phyloP scores from a whole-genome alignment of 2,329 filamentous ascomycete genomes.

The Polytolypa hystricis region DNA sequence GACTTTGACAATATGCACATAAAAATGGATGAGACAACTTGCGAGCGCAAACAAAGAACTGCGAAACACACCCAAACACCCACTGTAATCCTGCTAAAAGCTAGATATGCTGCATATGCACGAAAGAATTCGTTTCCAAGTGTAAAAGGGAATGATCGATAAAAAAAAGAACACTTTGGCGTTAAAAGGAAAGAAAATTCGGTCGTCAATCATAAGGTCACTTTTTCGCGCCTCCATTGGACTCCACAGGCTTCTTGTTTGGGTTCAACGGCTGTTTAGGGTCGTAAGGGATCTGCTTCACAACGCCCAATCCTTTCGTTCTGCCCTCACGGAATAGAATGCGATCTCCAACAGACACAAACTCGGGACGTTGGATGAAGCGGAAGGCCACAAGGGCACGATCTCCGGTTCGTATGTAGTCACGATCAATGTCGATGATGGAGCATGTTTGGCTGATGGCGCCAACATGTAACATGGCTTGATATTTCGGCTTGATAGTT shows the following conservation, averaged over 20 bases:
- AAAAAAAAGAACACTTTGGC: neutral
- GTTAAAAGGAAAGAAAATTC: neutral
- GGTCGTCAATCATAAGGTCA: neutral
- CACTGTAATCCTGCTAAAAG: too few relatives aligned
- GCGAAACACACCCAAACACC: too few relatives aligned
- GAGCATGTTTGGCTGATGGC: constrained; percentile 91
- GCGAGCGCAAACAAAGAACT: too few relatives aligned
- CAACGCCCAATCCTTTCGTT: constrained; percentile 90
- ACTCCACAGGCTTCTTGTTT: constrained; percentile 19
- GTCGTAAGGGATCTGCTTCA: constrained; percentile 86
- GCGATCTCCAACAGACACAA: constrained; percentile 75
- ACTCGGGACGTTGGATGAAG: constrained; percentile 91
- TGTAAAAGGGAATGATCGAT: neutral
- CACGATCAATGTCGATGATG: constrained; percentile 95
- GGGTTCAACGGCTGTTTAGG: constrained; percentile 41
- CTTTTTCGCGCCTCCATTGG: constrained; percentile 2
- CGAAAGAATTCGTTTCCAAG: too few relatives aligned
- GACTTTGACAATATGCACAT: too few relatives aligned
- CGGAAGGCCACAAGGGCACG: constrained; percentile 88
- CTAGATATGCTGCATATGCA: too few relatives aligned
- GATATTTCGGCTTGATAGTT: constrained; percentile 92
- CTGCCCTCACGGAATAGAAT: constrained; percentile 88
- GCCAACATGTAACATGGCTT: constrained; percentile 96
- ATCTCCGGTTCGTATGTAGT: constrained; percentile 87
- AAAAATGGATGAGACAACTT: too few relatives aligned